These are phyloP conservation scores for Bonia amplexicaulis DNA, from an alignment of 176 grass and related monocot species.

Conservation along the genomic window DNA sequence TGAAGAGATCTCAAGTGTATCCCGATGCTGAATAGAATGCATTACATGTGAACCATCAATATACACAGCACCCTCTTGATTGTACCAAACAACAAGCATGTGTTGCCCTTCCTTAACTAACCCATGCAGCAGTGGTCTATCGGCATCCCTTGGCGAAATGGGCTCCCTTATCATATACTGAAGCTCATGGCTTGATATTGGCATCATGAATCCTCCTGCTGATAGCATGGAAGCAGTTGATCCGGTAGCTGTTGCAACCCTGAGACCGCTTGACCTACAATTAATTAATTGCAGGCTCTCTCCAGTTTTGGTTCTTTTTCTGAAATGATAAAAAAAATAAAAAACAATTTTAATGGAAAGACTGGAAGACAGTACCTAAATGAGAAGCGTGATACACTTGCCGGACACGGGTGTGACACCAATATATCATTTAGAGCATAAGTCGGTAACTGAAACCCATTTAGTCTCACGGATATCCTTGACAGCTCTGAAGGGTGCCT, in stretches of 20 bases:
- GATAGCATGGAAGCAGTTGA: constrained; percentile 95
- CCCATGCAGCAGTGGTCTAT: constrained; percentile 55
- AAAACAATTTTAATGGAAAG: too few relatives aligned
- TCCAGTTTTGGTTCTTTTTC: constrained; percentile 43
- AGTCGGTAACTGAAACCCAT: constrained; percentile 49
- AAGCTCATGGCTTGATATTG: constrained; percentile 61
- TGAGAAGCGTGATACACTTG: constrained; percentile 92
- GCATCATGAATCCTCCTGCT: constrained; percentile 74
- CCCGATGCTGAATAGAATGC: constrained; percentile 64
- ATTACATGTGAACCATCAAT: constrained; percentile 76
- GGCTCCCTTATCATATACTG: constrained; percentile 94
- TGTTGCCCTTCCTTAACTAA: constrained; percentile 54
- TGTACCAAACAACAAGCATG: constrained; percentile 65
- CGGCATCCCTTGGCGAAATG: constrained; percentile 42
- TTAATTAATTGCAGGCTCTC: constrained; percentile 55
- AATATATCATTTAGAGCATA: constrained; percentile 92
- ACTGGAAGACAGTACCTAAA: constrained; percentile 69
- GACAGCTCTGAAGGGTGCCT: constrained; percentile 56
- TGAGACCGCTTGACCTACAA: constrained; percentile 83
- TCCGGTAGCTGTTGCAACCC: constrained; percentile 76
- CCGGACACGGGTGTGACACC: constrained; percentile 90
- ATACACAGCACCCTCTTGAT: constrained; percentile 76
- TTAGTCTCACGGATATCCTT: constrained; percentile 70
- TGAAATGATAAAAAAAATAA: constrained; percentile 33
- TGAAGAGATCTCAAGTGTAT: constrained; percentile 65